Base-by-base conservation (phyloP, 805 yeast genomes). In the Metschnikowia gruessii region DNA sequence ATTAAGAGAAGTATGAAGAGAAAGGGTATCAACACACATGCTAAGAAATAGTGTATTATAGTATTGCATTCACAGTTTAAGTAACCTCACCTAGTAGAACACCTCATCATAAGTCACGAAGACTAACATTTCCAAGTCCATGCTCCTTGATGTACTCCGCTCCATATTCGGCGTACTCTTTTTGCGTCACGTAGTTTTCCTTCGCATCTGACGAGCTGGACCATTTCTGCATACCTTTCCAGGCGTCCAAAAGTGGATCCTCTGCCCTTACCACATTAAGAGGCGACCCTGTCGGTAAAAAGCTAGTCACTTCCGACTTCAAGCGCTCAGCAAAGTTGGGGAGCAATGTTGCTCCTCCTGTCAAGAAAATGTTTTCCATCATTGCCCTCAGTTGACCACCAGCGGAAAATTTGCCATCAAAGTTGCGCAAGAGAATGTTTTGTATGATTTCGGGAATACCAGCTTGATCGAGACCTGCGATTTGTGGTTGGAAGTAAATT, bases 401-500 rank as follows among this genome's bases (percentile, higher is more conserved):
- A 1, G 77, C 68, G 36, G 68, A 70, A 30, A 82, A 82, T 47
- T 75, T 76, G 0, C 80, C 77, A 24, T 80, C 80, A 18, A 82
- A 70, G 56, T 90, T 75, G 40, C 81, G 76, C 34, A 79, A 59
- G 5, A 91, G 59, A 7, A 88, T 73, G 48, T 82, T 85, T 53
- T 83, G 85, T 45, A 83, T 75, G 34, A 90, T 67, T 64, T 94
- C 98, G 19, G 79, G 62, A n/a, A 94, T 74, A 22, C 98, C 98
- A 0, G 97, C 96, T 67, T 91, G 98, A 64, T 94, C 99, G 18
- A 90, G 72, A 18, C 99, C 99, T 0, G 95, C 96, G 51, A 94
- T 89, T 8, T 84, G 78, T 6, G 99, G 99, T 63, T 92, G 94
- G 65, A 94, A 90, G 40, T 90, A 61, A 2, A 91, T 83, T 65